Conservation (phyloP, 2,329 filamentous ascomycete genomes). For the Pyricularia pennisetigena region DNA sequence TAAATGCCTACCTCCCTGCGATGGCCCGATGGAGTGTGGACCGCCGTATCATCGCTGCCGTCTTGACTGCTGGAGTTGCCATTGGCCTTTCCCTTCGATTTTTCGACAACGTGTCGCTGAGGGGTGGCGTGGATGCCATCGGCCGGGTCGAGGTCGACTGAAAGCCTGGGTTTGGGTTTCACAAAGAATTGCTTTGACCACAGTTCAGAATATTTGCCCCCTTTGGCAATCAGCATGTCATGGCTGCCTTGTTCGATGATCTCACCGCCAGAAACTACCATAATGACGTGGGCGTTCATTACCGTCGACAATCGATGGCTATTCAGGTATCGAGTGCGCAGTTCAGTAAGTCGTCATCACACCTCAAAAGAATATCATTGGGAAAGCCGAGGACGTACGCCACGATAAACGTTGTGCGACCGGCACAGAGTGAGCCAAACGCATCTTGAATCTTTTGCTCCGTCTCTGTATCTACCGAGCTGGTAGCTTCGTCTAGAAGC, state of each 20-base stretch:
- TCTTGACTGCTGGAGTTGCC: neutral
- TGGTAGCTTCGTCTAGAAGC: slow-evolving; percentile 71
- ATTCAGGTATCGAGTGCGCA: neutral
- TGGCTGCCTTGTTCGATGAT: slow-evolving; percentile 57
- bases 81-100: neutral
- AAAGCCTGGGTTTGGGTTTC: neutral
- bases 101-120: neutral
- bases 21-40: neutral
- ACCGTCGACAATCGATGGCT: slow-evolving; percentile 63
- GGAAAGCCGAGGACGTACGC: slow-evolving; percentile 33
- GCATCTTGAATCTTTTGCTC: slow-evolving; percentile 57
- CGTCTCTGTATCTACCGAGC: slow-evolving; percentile 62
- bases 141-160: neutral
- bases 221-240: slow-evolving; percentile 42
- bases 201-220: slow-evolving; percentile 52
- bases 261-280: slow-evolving; percentile 53
- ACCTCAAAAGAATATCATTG: slow-evolving; percentile 6
- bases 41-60: neutral
- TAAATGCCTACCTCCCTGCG: neutral
- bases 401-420: slow-evolving; percentile 57
- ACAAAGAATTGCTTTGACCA: slow-evolving; percentile 50
- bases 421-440: slow-evolving; percentile 42
- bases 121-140: neutral
- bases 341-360: neutral
- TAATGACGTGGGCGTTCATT: slow-evolving; percentile 57